A percentile compares a stretch with the other conserved stretches of the same genome.
Conservation (phyloP, 306 rosid species). For the Fagus sylvatica region DNA sequence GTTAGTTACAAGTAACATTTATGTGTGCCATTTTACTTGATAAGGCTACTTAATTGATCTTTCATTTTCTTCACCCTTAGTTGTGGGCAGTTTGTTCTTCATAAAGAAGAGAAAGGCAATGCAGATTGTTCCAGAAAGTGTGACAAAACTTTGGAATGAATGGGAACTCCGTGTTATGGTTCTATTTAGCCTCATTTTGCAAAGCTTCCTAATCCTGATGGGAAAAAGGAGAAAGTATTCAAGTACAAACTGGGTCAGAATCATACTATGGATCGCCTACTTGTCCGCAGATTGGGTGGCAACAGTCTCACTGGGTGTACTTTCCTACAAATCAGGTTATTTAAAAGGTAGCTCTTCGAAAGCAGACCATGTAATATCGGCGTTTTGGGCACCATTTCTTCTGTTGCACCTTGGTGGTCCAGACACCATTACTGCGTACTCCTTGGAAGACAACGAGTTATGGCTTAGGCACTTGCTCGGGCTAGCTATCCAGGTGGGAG, state of each 20-base stretch:
- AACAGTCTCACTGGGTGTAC: conserved; percentile 15
- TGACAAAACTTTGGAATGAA: conserved; percentile 21
- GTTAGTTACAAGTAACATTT: too few relatives aligned
- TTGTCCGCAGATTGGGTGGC: conserved; percentile 41
- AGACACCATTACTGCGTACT: conserved; percentile 40
- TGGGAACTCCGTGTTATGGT: conserved; percentile 34
- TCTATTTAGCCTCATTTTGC: conserved; percentile 27
- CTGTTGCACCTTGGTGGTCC: conserved; percentile 50
- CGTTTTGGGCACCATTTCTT: conserved; percentile 46
- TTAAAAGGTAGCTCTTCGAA: not conserved
- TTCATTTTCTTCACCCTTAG: too few relatives aligned
- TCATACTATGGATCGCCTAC: conserved; percentile 30
- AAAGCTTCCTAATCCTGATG: conserved; percentile 16
- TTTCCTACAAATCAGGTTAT: conserved; percentile 10
- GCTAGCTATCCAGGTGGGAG: conserved; percentile 17
- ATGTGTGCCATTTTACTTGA: too few relatives aligned
- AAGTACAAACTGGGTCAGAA: not conserved
- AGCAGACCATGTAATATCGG: conserved; percentile 8
- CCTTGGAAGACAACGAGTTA: conserved; percentile 38
- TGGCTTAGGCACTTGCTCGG: conserved; percentile 32
- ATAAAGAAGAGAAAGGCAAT: not conserved
- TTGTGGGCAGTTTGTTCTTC: not conserved
- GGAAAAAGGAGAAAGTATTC: conserved; percentile 35
- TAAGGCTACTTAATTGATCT: too few relatives aligned
- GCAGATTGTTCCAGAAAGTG: not conserved